phyloP scores from a whole-genome alignment of 768 basidiomycete species.

The Thelephora aurantiotincta region DNA sequence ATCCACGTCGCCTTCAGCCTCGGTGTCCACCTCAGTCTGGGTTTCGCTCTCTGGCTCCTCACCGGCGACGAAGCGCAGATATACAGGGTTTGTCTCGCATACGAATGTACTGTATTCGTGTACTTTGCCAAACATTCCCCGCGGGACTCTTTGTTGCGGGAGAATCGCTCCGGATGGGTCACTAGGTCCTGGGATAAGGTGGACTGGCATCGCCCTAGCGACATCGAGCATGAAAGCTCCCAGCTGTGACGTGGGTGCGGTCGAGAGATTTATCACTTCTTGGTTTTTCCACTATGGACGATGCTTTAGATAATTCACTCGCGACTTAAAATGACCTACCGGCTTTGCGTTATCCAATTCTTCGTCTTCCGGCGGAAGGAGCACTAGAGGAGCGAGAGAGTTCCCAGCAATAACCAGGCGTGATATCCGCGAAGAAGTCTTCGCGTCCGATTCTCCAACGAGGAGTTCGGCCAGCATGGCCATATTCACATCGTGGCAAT shows the following conservation, averaged over 20 bases:
- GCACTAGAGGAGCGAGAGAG: constrained; percentile 46
- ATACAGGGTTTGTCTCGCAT: constrained; percentile 84
- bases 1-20: constrained; percentile 2
- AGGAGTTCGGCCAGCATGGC: constrained; percentile 89
- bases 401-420: constrained; percentile 86
- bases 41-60: constrained; percentile 6
- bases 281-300: constrained; percentile 40
- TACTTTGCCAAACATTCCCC: constrained; percentile 70
- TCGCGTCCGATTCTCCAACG: constrained; percentile 45
- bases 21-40: constrained; percentile 1
- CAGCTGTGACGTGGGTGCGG: constrained; percentile 61
- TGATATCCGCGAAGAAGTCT: constrained; percentile 57
- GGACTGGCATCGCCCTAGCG: constrained; percentile 65
- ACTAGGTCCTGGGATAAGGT: constrained; percentile 74
- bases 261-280: constrained; percentile 51
- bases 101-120: constrained; percentile 48
- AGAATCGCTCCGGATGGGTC: constrained; percentile 85
- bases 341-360: constrained; percentile 32
- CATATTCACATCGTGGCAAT: constrained; percentile 41
- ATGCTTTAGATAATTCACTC: constrained; percentile 20
- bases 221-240: constrained; percentile 64
- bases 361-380: constrained; percentile 15
- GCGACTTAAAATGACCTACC: constrained; percentile 23
- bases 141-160: constrained; percentile 88
- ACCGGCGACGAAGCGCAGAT: constrained; percentile 46